These are phyloP conservation scores for Phytophthora constricta DNA, from an alignment of 352 stramenopile species.

Conservation along the genomic window DNA sequence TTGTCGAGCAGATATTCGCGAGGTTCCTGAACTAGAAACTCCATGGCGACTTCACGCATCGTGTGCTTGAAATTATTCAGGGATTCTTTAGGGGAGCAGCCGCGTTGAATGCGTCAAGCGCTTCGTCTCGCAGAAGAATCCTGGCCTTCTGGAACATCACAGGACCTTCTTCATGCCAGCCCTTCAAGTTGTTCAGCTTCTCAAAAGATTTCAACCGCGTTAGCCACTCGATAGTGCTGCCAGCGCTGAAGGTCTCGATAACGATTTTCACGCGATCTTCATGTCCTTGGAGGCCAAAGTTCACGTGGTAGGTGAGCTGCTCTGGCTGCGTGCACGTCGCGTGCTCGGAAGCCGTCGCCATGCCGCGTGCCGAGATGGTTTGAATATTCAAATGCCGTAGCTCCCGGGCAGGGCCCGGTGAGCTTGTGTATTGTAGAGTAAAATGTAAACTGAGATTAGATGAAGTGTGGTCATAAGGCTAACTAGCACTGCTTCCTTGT, in stretches of 20 bases:
- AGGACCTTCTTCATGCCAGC: not conserved
- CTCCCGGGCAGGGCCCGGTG: no score
- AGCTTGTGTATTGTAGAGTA: no score
- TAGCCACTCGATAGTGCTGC: not conserved
- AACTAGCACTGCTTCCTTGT: no score
- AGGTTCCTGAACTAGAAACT: not conserved
- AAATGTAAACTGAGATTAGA: no score
- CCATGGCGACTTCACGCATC: not conserved
- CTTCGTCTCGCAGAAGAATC: not conserved
- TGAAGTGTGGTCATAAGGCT: no score
- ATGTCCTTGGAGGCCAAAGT: not conserved
- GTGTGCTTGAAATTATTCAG: not conserved
- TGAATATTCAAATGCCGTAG: not conserved
- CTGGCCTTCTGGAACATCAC: constrained; percentile 1
- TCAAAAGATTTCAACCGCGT: constrained; percentile 12
- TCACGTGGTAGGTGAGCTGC: constrained; percentile 1
- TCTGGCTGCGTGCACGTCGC: not conserved
- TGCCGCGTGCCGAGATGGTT: not conserved
- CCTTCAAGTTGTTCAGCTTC: not conserved
- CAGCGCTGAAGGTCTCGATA: constrained; percentile 4
- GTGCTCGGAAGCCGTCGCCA: not conserved
- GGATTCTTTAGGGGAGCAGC: not conserved
- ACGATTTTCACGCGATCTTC: constrained; percentile 7
- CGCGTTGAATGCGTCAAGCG: constrained; percentile 7
- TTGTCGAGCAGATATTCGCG: not conserved